These are phyloP conservation scores for Moricandia arvensis DNA, from an alignment of 345 rosid species.

Conservation along the genomic window DNA sequence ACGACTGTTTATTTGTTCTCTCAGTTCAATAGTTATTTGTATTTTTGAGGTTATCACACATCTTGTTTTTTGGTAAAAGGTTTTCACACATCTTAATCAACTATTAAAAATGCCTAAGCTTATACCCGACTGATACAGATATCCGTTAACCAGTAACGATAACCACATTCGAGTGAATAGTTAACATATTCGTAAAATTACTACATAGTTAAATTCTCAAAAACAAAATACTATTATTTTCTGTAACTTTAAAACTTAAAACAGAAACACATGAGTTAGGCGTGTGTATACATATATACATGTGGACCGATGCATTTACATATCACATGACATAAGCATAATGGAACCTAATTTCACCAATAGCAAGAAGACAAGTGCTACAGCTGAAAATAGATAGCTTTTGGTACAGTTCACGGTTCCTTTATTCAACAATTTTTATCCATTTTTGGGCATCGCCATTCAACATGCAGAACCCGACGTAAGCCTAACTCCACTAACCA, in stretches of 20 bases:
- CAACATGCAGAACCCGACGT: slow-evolving; percentile 48
- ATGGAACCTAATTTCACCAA: slow-evolving; percentile 30
- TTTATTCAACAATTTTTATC: slow-evolving; percentile 38
- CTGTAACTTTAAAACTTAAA: background rate
- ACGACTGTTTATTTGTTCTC: background rate
- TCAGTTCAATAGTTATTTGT: background rate
- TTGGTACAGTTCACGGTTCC: slow-evolving; percentile 36
- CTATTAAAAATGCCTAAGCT: background rate
- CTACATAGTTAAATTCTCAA: background rate
- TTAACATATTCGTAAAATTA: background rate
- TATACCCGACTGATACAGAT: background rate
- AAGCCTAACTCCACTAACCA: slow-evolving; percentile 46
- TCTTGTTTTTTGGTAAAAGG: too few relatives aligned
- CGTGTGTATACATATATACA: slow-evolving; percentile 12
- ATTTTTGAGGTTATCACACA: background rate
- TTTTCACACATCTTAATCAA: background rate
- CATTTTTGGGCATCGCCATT: slow-evolving; percentile 49
- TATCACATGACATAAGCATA: slow-evolving; percentile 36
- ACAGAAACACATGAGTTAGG: slow-evolving; percentile 17
- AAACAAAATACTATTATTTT: background rate
- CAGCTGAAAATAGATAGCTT: background rate
- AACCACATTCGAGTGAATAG: background rate
- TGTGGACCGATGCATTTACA: slow-evolving; percentile 35
- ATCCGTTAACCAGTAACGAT: background rate
- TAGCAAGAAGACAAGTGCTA: slow-evolving; percentile 34